Conservation (phyloP, 192 early-diverging fungal genomes). For the Coemansia sp. region DNA sequence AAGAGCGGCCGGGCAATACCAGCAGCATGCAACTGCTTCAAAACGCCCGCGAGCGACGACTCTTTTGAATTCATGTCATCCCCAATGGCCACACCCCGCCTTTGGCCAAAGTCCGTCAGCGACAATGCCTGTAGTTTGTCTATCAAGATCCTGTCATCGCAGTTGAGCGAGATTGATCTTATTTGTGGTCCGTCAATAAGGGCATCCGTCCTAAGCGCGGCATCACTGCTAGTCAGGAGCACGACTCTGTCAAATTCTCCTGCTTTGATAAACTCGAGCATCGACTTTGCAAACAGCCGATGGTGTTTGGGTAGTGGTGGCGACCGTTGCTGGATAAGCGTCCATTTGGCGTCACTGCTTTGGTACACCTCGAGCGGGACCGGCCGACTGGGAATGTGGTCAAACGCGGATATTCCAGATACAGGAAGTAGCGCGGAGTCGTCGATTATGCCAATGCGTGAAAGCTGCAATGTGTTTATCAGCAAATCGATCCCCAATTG, state of each 20-base stretch:
- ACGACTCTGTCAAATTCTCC: constrained; percentile 61
- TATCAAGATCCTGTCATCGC: constrained; percentile 41
- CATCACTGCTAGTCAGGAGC: constrained; percentile 69
- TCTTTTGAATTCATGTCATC: neutral
- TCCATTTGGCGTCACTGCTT: constrained; percentile 63
- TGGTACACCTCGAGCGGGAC: constrained; percentile 65
- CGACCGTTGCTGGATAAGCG: constrained; percentile 72
- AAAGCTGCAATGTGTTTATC: constrained; percentile 62
- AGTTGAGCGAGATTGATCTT: constrained; percentile 55
- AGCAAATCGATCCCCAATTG: constrained; percentile 71
- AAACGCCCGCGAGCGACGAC: neutral
- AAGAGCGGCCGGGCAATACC: constrained; percentile 63
- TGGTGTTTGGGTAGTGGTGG: constrained; percentile 60
- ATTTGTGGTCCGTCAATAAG: constrained; percentile 61
- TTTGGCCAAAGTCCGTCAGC: constrained; percentile 23
- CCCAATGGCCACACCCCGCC: neutral
- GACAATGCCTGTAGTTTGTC: constrained; percentile 27
- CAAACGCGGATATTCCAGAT: constrained; percentile 55
- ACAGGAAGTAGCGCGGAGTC: constrained; percentile 61
- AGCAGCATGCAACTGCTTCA: constrained; percentile 60
- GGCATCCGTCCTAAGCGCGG: constrained; percentile 61
- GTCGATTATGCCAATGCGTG: constrained; percentile 66
- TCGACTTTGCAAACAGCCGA: constrained; percentile 53
- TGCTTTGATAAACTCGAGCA: constrained; percentile 60
- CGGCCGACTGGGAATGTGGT: constrained; percentile 31